phyloP scores from a whole-genome alignment of 1,284 basidiomycete species.

The Ceratorhiza oryzae-sativae region DNA sequence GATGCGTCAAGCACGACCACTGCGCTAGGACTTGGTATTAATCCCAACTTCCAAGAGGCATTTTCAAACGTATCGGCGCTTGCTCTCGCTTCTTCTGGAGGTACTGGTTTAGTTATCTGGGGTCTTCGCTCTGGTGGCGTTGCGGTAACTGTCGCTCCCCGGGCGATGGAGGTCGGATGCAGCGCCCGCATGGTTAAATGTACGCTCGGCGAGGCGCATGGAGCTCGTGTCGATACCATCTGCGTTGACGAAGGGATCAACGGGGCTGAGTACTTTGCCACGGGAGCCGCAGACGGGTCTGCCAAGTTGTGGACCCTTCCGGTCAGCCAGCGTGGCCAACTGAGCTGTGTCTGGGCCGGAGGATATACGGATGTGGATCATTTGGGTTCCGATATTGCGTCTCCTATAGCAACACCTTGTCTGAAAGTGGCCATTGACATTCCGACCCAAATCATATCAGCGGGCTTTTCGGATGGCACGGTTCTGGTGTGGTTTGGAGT shows the following conservation, averaged over 20 bases:
- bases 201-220: conserved; percentile 63
- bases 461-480: conserved; percentile 61
- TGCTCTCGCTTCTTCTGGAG: conserved; percentile 59
- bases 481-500: conserved; percentile 61
- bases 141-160: conserved; percentile 63
- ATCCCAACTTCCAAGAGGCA: conserved; percentile 76
- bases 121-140: conserved; percentile 77
- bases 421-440: conserved; percentile 58
- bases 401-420: conserved; percentile 57
- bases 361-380: conserved; percentile 44
- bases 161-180: conserved; percentile 63
- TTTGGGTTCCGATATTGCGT: conserved; percentile 45
- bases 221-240: conserved; percentile 56
- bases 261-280: conserved; percentile 55
- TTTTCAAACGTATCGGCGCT: conserved; percentile 61
- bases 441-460: conserved; percentile 57
- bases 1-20: conserved; percentile 66
- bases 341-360: conserved; percentile 68
- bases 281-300: conserved; percentile 66
- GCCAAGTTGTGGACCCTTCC: conserved; percentile 71
- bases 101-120: conserved; percentile 76
- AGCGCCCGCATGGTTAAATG: conserved; percentile 59
- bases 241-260: conserved; percentile 39
- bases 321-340: conserved; percentile 17
- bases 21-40: conserved; percentile 67